phyloP scores from a whole-genome alignment of 1,284 basidiomycete genomes.

The Tylopilus sp. region DNA sequence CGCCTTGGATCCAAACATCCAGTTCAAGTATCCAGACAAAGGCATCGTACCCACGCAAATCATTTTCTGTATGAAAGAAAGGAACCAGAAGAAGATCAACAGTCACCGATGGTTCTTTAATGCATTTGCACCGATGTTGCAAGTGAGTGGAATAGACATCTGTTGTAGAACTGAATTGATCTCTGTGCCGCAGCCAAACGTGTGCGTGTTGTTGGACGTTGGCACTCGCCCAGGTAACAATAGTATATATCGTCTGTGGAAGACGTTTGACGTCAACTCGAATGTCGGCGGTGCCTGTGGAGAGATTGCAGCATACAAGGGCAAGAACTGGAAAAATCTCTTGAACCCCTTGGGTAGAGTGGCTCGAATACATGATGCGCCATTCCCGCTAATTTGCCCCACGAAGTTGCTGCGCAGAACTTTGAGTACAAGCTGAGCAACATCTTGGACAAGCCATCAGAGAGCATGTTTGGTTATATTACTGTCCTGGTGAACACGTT shows the following conservation, averaged over 20 bases:
- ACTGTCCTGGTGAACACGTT: conserved; percentile 57
- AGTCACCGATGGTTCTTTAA: conserved; percentile 96
- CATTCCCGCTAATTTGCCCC: conserved; percentile 7
- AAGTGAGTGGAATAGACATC: conserved; percentile 42
- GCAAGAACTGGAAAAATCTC: conserved; percentile 76
- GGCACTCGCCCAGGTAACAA: conserved; percentile 84
- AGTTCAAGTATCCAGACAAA: conserved; percentile 93
- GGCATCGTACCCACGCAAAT: conserved; percentile 92
- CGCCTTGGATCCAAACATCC: conserved; percentile 80
- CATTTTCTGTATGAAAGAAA: conserved; percentile 90
- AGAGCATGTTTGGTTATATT: conserved; percentile 91
- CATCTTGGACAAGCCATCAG: conserved; percentile 92
- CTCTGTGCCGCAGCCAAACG: conserved; percentile 59
- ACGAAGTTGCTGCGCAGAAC: conserved; percentile 85
- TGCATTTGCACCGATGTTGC: conserved; percentile 70
- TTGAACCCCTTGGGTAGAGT: conserved; percentile 77
- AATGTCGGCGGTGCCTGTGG: conserved; percentile 94
- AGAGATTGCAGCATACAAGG: conserved; percentile 91
- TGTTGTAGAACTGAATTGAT: conserved; percentile 1
- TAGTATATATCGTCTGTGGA: conserved; percentile 91
- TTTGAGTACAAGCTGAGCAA: conserved; percentile 93
- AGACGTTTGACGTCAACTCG: conserved; percentile 89
- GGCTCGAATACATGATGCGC: not conserved
- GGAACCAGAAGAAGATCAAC: conserved; percentile 95
- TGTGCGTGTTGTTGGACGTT: conserved; percentile 88